phyloP scores from a whole-genome alignment of 441 rosid genomes.

The Croton setiger region DNA sequence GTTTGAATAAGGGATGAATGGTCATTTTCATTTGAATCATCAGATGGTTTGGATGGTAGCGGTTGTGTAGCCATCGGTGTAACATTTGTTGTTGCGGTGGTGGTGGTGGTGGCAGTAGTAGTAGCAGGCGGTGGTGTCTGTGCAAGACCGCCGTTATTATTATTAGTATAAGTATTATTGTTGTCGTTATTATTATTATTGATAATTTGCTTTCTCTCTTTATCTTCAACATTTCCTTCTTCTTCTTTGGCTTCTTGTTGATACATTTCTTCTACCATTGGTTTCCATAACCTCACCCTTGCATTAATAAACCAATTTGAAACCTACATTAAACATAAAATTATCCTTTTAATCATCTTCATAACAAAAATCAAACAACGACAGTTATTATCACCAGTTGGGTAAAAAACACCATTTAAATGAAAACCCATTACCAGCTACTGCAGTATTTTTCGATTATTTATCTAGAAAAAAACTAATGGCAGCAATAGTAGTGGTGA shows the following conservation, averaged over 20 bases:
- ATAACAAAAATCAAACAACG: no score
- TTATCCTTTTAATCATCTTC: not conserved
- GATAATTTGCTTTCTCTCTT: constrained; percentile 29
- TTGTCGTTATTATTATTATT: constrained; percentile 4
- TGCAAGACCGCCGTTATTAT: constrained; percentile 30
- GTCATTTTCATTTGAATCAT: constrained; percentile 58
- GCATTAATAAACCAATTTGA: constrained; percentile 97
- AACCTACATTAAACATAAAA: constrained; percentile 33
- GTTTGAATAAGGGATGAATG: constrained; percentile 42
- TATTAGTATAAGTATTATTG: constrained; percentile 27
- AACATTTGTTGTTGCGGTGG: constrained; percentile 27
- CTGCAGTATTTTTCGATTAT: no score
- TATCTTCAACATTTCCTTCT: constrained; percentile 24
- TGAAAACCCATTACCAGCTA: no score
- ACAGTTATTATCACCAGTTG: no score
- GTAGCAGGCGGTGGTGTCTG: constrained; percentile 55
- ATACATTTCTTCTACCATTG: constrained; percentile 99
- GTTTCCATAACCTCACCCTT: constrained; percentile 97
- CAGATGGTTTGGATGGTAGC: constrained; percentile 52
- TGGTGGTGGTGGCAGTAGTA: constrained; percentile 15
- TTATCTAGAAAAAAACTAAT: not conserved
- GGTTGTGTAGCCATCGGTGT: constrained; percentile 20
- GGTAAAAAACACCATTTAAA: no score
- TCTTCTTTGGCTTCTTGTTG: constrained; percentile 72
- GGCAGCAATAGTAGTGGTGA: not conserved